Base-by-base conservation (phyloP, 768 basidiomycete species). In the Boletus rubropictus region DNA sequence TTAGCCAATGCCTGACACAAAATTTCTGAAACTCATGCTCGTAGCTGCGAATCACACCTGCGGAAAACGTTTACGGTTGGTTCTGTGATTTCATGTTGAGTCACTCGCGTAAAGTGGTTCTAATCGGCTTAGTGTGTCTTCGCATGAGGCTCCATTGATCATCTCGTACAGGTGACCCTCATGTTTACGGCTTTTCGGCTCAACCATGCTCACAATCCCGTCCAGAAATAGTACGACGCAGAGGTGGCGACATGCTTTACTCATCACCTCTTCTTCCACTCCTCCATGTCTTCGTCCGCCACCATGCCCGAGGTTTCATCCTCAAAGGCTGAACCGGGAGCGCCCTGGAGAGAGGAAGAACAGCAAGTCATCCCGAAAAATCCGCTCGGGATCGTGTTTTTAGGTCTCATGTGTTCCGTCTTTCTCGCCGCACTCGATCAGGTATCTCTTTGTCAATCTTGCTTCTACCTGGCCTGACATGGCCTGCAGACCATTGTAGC, bases 391-490 rank as follows among this genome's bases (percentile, higher is more conserved):
- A 60, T 75, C 34, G 74, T 76, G 0, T 73, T 75, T 31, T 55
- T 66, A 29, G 73, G 74, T 22, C 57, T 76, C 31, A 75, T 75
- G 74, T 64, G 62, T 39, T 63, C 58, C 48, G 62, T 58, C 12
- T 75, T 76, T 59, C 59, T 75, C 22, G 73, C 78, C 1, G 76
- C 77, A 11, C 60, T 78, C 28, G 77, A 78, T 51, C 74, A 73
- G 63, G 72, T 70, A 39, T 45, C 44, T 46, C 22, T 39, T 40
- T 14, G 40, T 9, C 17, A n/a, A n/a, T 32, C 8, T 39, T 8
- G 6, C 14, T 29, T 24, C 15, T 39, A 3, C 25, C 17, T 17
- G 5, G 3, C 11, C 15, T 48, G 31, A 48, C 33, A 20, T 18
- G 29, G 17, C 8, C 35, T n/a, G 7, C 18, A 74, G 72, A 73